Base-by-base conservation (phyloP, 768 basidiomycete species). In the Leccinum truebloodii region DNA sequence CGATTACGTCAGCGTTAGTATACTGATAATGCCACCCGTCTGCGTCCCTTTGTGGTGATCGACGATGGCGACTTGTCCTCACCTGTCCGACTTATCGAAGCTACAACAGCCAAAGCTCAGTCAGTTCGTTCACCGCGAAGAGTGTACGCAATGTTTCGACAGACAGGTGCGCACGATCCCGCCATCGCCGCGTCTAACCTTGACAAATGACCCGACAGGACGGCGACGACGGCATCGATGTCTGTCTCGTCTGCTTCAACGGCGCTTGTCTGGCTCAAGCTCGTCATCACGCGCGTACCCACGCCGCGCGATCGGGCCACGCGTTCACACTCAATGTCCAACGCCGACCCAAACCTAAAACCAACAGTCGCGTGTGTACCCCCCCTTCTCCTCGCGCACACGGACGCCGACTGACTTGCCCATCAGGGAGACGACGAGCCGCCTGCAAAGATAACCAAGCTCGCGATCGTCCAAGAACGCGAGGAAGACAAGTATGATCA, bases 111-210 rank as follows among this genome's bases (percentile, higher is more conserved):
- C 92, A 0, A 82, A 75, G 52, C 76, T 88, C 0, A 86, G 84
- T 4, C 88, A 94, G 62, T 82, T 83, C 0, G 91, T 94, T 0
- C 88, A 95, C 66, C 78, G 95, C 8, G 94, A 97, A 75, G 95
- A 98, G 74, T 99, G 96, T 70, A 97, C 95, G 0, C 94, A 95
- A 60, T 99, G 96, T 70, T 99, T 98, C 71, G 95, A 98, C 74
- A 86, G 85, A 68, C 95, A 98, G 85, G 94, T 89, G 22, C 48
- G 71, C 54, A 3, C 54, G 59, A 64, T 63, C 58, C 26, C 12
- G 8, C 41, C 35, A 59, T 66, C 59, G 39, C 51, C 59, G 39
- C 48, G 16, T 44, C 6, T 1, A 30, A 55, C 18, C 14, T 20
- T 48, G 58, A 56, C 54, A 52, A 59, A 30, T 30, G 16, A 22